Base-by-base conservation (phyloP, 352 stramenopile genomes). In the Globisporangium perplexum region DNA sequence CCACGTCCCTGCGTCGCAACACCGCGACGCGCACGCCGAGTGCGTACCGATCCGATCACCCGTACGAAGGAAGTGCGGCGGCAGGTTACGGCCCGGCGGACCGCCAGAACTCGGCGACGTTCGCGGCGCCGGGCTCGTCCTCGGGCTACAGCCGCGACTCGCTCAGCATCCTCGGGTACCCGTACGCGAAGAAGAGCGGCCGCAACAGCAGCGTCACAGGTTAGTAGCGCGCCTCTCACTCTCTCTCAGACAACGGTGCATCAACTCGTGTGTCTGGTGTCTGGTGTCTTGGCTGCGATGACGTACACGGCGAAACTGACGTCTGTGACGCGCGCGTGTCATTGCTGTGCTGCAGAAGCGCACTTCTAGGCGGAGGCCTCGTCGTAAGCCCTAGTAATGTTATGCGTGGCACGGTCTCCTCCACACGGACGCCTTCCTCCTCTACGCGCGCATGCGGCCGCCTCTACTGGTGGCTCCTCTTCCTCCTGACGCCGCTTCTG, bases 131-230 rank as follows among this genome's bases (percentile, higher is more conserved):
- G 33, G 3, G 47, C 47, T 69, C 82, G 48, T 79, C 63, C 54
- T 59, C 63, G 18, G 78, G 83, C 45, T 90, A 91, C 65, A 88
- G 76, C 55, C 71, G 74, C 42, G 79, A 90, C 28, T 91, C 82
- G 30, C 63, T 90, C 55, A 89, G 68, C 65, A 80, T 93, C 63
- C 75, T 93, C 56, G 80, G 75, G 56, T 93, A 93, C 63, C 81
- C 81, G 47, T 87, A 90, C 62, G 77, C 77, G 41, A 88, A 87
- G 69, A 86, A 88, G 59, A 88, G 71, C 63, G 62, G 60, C 59
- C 73, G 79, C 56, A 69, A 80, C 63, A 63, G 64, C 70, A 83
- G 77, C 74, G 60, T 69, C 20, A 75, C 67, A 54, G 67, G 67
- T 75, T 60, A 49, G 66, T 55, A 55, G 39, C 22, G 17, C 23